phyloP scores from a whole-genome alignment of 129 eudicot species.

The Artemisia tridentata region DNA sequence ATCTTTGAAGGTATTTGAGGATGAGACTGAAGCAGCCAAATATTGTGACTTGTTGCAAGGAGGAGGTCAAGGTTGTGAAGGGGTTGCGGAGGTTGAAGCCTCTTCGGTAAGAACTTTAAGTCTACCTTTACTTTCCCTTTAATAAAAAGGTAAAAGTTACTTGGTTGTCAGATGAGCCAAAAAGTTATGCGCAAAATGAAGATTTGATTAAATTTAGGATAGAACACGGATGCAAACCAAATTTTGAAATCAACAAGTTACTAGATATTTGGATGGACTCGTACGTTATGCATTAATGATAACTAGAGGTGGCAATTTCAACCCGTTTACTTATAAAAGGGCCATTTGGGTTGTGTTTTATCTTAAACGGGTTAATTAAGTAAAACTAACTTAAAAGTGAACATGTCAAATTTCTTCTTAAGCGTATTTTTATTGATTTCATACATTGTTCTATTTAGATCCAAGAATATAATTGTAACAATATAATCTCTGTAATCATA shows the following conservation, averaged over 20 bases:
- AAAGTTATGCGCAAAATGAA: neutral
- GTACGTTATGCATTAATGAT: too few relatives aligned
- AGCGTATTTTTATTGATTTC: too few relatives aligned
- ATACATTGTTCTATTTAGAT: too few relatives aligned
- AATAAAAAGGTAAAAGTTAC: neutral
- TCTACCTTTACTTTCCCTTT: neutral
- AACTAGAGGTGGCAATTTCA: too few relatives aligned
- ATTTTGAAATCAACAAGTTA: neutral
- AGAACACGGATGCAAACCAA: neutral
- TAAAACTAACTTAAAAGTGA: too few relatives aligned
- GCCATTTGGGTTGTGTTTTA: too few relatives aligned
- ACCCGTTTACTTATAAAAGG: too few relatives aligned
- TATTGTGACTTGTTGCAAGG: slow-evolving; percentile 95
- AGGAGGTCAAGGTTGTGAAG: slow-evolving; percentile 97
- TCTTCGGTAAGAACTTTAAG: slow-evolving; percentile 62
- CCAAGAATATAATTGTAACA: too few relatives aligned
- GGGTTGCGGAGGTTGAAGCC: slow-evolving; percentile 96
- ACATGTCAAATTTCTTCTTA: too few relatives aligned
- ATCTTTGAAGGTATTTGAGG: slow-evolving; percentile 78
- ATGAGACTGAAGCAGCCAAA: slow-evolving; percentile 84
- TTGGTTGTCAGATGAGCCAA: neutral
- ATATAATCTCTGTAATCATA: too few relatives aligned
- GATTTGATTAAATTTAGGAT: neutral
- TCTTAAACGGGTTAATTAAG: too few relatives aligned
- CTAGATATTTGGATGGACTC: neutral